Conservation (phyloP, 169 alveolate genomes). For the Plasmodium vivax region DNA sequence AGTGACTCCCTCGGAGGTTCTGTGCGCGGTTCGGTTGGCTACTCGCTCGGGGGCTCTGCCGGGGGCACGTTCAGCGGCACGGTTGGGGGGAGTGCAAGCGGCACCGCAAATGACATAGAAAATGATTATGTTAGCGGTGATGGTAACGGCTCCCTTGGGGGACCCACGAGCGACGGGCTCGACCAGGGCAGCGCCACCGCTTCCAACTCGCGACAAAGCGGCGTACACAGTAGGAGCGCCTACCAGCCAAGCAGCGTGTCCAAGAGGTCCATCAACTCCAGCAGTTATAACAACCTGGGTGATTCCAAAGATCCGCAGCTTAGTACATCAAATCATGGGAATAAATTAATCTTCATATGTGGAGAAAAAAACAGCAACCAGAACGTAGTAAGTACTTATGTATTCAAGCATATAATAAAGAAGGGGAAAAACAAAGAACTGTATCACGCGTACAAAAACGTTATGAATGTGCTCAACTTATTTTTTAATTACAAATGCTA, state of each 20-base stretch:
- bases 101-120: not conserved
- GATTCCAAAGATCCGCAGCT: not conserved
- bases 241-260: not conserved
- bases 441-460: slow-evolving; percentile 39
- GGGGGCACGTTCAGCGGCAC: not conserved
- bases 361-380: slow-evolving; percentile 67
- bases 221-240: not conserved
- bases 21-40: not conserved
- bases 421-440: slow-evolving; percentile 3
- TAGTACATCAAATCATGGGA: not conserved
- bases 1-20: not conserved
- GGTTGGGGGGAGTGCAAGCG: not conserved
- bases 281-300: not conserved
- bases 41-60: not conserved
- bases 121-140: not conserved
- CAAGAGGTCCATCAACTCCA: not conserved
- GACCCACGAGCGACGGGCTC: not conserved
- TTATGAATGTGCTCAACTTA: slow-evolving; percentile 62
- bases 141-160: not conserved
- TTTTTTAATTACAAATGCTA: slow-evolving; percentile 48
- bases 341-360: slow-evolving; percentile 52
- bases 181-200: not conserved
- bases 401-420: slow-evolving; percentile 56
- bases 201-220: not conserved
- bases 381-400: slow-evolving; percentile 19